Conservation (phyloP, 176 grass and related monocot species). For the Aegilops umbellulata region DNA sequence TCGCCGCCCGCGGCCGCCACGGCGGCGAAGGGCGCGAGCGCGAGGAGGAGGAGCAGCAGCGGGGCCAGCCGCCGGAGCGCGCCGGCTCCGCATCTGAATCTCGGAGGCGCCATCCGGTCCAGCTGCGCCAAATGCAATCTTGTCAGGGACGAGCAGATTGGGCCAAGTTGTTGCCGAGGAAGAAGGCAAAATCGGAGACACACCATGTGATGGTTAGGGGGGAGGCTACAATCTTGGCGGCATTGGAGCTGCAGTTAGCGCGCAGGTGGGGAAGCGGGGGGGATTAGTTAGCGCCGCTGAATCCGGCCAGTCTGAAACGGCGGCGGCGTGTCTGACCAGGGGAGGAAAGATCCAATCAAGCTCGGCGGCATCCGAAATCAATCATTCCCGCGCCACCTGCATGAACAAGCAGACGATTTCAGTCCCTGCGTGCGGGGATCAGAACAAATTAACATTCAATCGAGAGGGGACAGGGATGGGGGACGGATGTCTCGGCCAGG, state of each 20-base stretch:
- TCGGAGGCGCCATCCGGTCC: constrained; percentile 28
- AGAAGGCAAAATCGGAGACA: neutral
- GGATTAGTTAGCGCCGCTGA: neutral
- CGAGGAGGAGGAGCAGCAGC: neutral
- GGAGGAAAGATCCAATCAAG: neutral
- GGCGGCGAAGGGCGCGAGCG: neutral
- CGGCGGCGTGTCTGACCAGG: neutral
- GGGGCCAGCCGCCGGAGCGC: constrained; percentile 13
- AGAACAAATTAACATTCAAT: neutral
- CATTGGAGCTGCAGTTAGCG: constrained; percentile 4
- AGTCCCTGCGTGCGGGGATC: neutral
- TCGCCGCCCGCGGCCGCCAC: neutral
- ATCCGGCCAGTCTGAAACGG: constrained; percentile 6
- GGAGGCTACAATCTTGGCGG: neutral
- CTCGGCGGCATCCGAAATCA: neutral
- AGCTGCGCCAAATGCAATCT: constrained; percentile 8
- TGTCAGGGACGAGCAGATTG: neutral
- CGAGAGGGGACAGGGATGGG: neutral
- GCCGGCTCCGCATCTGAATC: constrained; percentile 43
- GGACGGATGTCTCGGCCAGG: neutral
- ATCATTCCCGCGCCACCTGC: neutral
- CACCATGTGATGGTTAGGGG: constrained; percentile 26
- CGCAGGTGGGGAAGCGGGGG: constrained; percentile 6
- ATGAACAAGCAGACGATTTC: neutral
- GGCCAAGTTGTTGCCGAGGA: constrained; percentile 19